Conservation (phyloP, 352 stramenopile genomes). For the Phytophthora foliorum region DNA sequence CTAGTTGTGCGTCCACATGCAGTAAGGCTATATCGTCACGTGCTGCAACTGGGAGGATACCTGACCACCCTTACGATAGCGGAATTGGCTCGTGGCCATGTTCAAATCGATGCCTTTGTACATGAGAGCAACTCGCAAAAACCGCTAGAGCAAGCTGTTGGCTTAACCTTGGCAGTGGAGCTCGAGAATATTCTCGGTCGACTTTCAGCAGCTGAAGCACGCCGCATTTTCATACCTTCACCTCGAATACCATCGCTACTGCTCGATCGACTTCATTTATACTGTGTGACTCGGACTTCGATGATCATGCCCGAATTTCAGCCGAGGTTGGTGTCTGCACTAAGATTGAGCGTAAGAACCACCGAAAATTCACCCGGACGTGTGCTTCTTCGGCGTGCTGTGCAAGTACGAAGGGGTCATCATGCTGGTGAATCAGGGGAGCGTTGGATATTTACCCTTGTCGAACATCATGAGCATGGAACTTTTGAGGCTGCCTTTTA, state of each 20-base stretch:
- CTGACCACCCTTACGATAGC: slow-evolving; percentile 66
- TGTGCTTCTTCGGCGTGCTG: slow-evolving; percentile 40
- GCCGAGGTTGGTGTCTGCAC: background rate
- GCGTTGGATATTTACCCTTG: slow-evolving; percentile 38
- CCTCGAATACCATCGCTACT: slow-evolving; percentile 49
- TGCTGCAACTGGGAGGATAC: slow-evolving; percentile 54
- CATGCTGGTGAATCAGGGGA: background rate
- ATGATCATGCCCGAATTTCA: slow-evolving; percentile 21
- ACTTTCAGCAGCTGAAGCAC: slow-evolving; percentile 50
- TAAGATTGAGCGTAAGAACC: slow-evolving; percentile 33
- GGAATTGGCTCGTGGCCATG: slow-evolving; percentile 64
- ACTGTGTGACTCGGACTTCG: slow-evolving; percentile 37
- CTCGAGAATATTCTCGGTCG: slow-evolving; percentile 68
- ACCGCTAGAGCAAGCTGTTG: slow-evolving; percentile 4
- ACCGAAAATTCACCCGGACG: slow-evolving; percentile 32
- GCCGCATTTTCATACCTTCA: slow-evolving; percentile 42
- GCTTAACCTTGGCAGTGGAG: slow-evolving; percentile 41
- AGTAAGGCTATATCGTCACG: slow-evolving; percentile 65
- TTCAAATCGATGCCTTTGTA: slow-evolving; percentile 70
- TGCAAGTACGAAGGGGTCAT: slow-evolving; percentile 13
- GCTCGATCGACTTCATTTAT: slow-evolving; percentile 74
- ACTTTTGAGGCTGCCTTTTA: slow-evolving; percentile 40
- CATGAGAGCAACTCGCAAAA: slow-evolving; percentile 38
- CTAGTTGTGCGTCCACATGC: slow-evolving; percentile 59
- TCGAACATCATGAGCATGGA: slow-evolving; percentile 26